These are phyloP conservation scores for Vanrija sp. DNA, from an alignment of 1,284 basidiomycete species.

Conservation along the genomic window DNA sequence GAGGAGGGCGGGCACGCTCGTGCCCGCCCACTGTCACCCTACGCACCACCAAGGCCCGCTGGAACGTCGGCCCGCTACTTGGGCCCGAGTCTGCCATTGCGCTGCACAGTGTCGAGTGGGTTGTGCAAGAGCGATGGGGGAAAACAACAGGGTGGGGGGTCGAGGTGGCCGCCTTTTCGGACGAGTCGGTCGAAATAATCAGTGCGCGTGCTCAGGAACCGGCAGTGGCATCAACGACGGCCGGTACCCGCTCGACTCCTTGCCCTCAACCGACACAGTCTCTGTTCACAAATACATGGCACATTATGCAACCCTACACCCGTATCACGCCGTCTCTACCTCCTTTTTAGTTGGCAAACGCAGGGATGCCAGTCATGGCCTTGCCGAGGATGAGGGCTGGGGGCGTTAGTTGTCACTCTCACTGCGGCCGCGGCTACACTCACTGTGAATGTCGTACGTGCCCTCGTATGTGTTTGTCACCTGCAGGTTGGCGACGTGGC, in stretches of 20 bases:
- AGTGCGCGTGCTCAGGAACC: background rate
- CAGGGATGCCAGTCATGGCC: constrained; percentile 70
- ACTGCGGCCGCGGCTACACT: too few species aligned
- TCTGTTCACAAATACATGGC: background rate
- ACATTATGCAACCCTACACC: background rate
- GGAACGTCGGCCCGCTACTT: constrained; percentile 23
- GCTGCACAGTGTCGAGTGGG: background rate
- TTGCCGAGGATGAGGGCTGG: constrained; percentile 70
- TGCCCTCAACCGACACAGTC: background rate
- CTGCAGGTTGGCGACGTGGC: constrained; percentile 86
- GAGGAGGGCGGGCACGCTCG: background rate
- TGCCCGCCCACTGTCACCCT: background rate
- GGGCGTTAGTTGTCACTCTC: too few species aligned
- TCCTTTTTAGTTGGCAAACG: constrained; percentile 16
- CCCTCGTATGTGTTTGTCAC: constrained; percentile 92
- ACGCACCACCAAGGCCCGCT: constrained; percentile 39
- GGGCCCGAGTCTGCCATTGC: background rate
- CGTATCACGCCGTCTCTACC: too few species aligned
- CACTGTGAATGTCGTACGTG: constrained; percentile 37
- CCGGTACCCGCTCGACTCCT: background rate
- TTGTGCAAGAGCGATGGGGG: background rate
- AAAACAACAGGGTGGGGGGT: background rate
- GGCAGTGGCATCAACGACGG: background rate
- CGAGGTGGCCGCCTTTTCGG: background rate
- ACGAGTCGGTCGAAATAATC: background rate